phyloP scores from a whole-genome alignment of 73 alveolate genomes.

The Paraurostyla sp. region DNA sequence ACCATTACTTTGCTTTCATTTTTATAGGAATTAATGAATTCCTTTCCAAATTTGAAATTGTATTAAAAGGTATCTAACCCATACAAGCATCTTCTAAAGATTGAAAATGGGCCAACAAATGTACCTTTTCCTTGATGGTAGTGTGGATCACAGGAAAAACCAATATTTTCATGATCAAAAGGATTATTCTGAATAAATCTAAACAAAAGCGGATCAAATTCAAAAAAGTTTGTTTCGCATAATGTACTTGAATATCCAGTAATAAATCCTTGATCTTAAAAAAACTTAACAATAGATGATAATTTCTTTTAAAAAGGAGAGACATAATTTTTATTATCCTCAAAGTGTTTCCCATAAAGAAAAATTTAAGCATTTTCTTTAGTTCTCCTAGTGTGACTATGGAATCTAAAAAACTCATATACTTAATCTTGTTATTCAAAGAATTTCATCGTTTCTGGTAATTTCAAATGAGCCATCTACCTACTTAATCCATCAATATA shows the following conservation, averaged over 20 bases:
- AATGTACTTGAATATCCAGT: slow-evolving; percentile 63
- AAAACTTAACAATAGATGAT: slow-evolving; percentile 45
- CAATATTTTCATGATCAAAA: slow-evolving; percentile 82
- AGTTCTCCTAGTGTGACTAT: slow-evolving; percentile 74
- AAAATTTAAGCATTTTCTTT: slow-evolving; percentile 72
- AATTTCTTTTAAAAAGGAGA: no score
- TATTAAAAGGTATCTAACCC: slow-evolving; percentile 85
- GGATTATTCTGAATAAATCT: slow-evolving; percentile 50
- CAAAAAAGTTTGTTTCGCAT: slow-evolving; percentile 70
- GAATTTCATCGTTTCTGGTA: slow-evolving; percentile 74
- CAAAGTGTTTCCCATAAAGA: slow-evolving; percentile 66
- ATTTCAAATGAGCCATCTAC: slow-evolving; percentile 57
- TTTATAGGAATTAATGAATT: slow-evolving; percentile 78
- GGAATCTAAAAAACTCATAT: slow-evolving; percentile 80
- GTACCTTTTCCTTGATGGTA: slow-evolving; percentile 73
- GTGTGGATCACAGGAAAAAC: slow-evolving; percentile 88
- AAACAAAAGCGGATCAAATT: slow-evolving; percentile 67
- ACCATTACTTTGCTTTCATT: slow-evolving; percentile 80
- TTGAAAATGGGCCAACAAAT: slow-evolving; percentile 84
- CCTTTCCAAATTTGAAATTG: slow-evolving; percentile 81
- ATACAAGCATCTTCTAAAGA: slow-evolving; percentile 84
- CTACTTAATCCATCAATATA: slow-evolving; percentile 78
- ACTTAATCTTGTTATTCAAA: slow-evolving; percentile 62
- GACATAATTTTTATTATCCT: no score
- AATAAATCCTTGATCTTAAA: slow-evolving; percentile 81